Percentiles rank a stretch among this genome's conserved stretches.
These are phyloP conservation scores for Clarireedia paspali DNA, from an alignment of 2,329 filamentous ascomycete species.

Conservation along the genomic window DNA sequence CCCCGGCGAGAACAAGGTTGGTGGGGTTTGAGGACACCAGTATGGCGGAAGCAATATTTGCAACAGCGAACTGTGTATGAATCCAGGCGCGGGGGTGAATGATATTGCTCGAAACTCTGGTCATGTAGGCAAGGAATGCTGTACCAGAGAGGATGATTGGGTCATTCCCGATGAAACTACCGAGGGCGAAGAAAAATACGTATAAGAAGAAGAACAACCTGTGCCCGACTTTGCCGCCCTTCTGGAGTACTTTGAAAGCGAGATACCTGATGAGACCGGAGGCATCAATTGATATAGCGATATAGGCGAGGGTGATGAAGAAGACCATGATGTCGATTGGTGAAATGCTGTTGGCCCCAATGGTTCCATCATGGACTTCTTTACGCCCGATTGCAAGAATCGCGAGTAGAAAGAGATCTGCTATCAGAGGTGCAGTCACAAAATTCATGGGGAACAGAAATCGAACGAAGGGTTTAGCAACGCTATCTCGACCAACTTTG, in stretches of 20 bases:
- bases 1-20: constrained; percentile 66
- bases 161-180: constrained; percentile 66
- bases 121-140: constrained; percentile 71
- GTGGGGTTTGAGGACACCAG: constrained; percentile 73
- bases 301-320: constrained; percentile 67
- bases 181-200: constrained; percentile 60
- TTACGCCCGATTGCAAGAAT: constrained; percentile 58
- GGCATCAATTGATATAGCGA: constrained; percentile 70
- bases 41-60: constrained; percentile 68
- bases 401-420: constrained; percentile 63
- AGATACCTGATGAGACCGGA: constrained; percentile 64
- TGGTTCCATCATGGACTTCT: constrained; percentile 62
- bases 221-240: constrained; percentile 59
- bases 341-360: constrained; percentile 57
- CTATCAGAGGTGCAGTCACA: constrained; percentile 62
- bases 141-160: constrained; percentile 69
- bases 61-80: constrained; percentile 61
- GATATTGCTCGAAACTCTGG: constrained; percentile 65
- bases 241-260: constrained; percentile 62
- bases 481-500: constrained; percentile 23
- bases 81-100: constrained; percentile 66
- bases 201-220: constrained; percentile 67
- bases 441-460: constrained; percentile 60
- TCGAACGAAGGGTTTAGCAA: constrained; percentile 37
- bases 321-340: constrained; percentile 70